Base-by-base conservation (phyloP, 768 basidiomycete genomes). In the Collybiopsis luxurians region DNA sequence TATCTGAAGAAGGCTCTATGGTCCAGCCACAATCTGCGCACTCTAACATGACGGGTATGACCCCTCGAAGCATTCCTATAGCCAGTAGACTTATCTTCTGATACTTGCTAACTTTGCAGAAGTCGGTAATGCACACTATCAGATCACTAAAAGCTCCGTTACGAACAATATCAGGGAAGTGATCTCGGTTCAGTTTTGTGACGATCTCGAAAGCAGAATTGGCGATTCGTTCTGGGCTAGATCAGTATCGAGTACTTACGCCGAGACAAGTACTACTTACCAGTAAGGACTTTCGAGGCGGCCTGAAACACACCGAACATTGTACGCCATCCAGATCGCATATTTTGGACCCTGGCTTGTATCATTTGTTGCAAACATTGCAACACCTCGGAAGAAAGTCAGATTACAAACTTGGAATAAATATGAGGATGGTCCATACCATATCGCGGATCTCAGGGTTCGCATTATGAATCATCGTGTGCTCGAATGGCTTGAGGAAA, bases 331-430 rank as follows among this genome's bases (percentile, higher is more conserved):
- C 97, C 97, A 0, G 97, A 98, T 30, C 97, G 87, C 78, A 99
- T 83, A 67, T 98, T 98, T 63, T 91, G 86, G 17, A 91, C 92
- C 36, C 92, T 84, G 17, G 94, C 92, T 74, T 97, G 95, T 54
- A 98, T 86, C 97, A 98, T 98, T 74, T 98, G 97, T 67, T 98
- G 93, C 46, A 99, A 79, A 67, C 97, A 99, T 82, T 98, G 95
- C 47, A 99, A 71, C 24, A 98, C 94, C 94, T 96, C 56, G 24
- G 27, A 36, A 5, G 55, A 5, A 63, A 42, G 3, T 44, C 59
- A 26, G 59, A 57, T 46, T 28, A 63, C 2, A 21, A 15, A 38
- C 31, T 17, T 47, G 46, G 21, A 49, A 15, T 26, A 46, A 10
- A 53, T 30, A 4, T 31, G 17, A 23, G n/a, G 13, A 28, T 28